Percentiles rank a stretch among this genome's conserved stretches.
Evolutionary conservation across 805 yeast species (phyloP).

Genomic region (Candida ascalaphidarum): DNA sequence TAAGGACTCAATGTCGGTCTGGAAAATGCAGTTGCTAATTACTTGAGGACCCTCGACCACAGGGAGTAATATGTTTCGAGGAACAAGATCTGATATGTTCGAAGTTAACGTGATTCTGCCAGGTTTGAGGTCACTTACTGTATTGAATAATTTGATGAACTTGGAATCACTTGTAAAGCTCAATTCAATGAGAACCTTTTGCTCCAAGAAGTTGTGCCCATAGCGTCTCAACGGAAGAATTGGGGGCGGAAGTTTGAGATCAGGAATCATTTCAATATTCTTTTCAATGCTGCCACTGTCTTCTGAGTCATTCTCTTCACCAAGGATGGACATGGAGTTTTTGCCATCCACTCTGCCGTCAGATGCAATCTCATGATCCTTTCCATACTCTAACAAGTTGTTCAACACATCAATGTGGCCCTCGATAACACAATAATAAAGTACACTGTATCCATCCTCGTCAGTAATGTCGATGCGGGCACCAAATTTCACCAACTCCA

Average conservation of each 20-base stretch:
- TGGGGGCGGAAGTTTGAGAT: slow-evolving; percentile 90
- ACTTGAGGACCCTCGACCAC: slow-evolving; percentile 46
- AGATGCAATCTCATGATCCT: slow-evolving; percentile 8
- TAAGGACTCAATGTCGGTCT: slow-evolving; percentile 63
- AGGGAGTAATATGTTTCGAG: slow-evolving; percentile 79
- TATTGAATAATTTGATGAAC: slow-evolving; percentile 39
- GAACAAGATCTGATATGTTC: slow-evolving; percentile 70
- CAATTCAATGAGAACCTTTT: slow-evolving; percentile 76
- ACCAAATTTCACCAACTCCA: slow-evolving; percentile 60
- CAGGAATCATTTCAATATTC: slow-evolving; percentile 73
- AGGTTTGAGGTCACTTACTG: slow-evolving; percentile 42
- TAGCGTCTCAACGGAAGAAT: slow-evolving; percentile 87
- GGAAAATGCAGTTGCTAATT: slow-evolving; percentile 64
- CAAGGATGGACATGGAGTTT: slow-evolving; percentile 17
- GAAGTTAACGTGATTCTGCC: slow-evolving; percentile 83
- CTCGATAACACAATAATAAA: slow-evolving; percentile 89
- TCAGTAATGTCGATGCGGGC: slow-evolving; percentile 66
- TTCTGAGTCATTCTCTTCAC: slow-evolving; percentile 25
- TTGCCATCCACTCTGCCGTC: neutral
- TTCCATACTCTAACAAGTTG: slow-evolving; percentile 47
- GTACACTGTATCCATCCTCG: slow-evolving; percentile 70
- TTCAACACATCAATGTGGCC: slow-evolving; percentile 82
- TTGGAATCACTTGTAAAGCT: slow-evolving; percentile 44
- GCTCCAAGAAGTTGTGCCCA: slow-evolving; percentile 93
- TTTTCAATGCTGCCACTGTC: slow-evolving; percentile 27